Percentiles rank a stretch among this genome's conserved stretches.
Evolutionary conservation across 2,329 filamentous ascomycete genomes (phyloP).

Genomic region (Colletotrichum tropicicola): DNA sequence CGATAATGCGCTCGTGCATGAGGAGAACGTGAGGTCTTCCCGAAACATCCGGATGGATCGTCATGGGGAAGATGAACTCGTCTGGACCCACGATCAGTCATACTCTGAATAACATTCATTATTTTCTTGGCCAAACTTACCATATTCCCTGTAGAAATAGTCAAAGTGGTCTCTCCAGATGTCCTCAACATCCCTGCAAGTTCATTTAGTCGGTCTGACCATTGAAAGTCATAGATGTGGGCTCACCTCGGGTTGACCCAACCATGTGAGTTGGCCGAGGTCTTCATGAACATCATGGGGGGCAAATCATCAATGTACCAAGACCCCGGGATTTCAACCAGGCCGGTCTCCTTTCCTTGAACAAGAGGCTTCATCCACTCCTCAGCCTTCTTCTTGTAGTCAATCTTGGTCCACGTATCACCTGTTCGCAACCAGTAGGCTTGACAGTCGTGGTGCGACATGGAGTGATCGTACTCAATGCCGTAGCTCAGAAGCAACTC

Average conservation of each 20-base stretch:
- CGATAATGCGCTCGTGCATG: constrained; percentile 77
- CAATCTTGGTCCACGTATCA: constrained; percentile 73
- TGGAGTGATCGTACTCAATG: constrained; percentile 75
- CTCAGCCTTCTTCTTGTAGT: constrained; percentile 68
- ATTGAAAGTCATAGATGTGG: neutral
- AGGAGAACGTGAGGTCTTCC: constrained; percentile 76
- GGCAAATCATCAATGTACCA: constrained; percentile 74
- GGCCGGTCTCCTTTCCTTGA: constrained; percentile 65
- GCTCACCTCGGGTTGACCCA: constrained; percentile 56
- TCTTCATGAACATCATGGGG: constrained; percentile 79
- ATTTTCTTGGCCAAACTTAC: neutral
- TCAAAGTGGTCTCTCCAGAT: constrained; percentile 74
- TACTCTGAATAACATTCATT: accelerated
- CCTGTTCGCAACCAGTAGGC: constrained; percentile 71
- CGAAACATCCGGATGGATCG: constrained; percentile 78
- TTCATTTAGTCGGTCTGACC: neutral
- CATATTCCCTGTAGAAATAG: constrained; percentile 78
- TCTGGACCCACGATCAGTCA: constrained; percentile 49
- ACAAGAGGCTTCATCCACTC: constrained; percentile 74
- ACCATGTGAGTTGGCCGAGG: constrained; percentile 69
- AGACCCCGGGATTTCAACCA: constrained; percentile 71
- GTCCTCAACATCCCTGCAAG: constrained; percentile 63
- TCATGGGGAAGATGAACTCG: constrained; percentile 81
- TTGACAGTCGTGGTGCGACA: constrained; percentile 72
- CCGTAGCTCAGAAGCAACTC: constrained; percentile 73